phyloP scores from a whole-genome alignment of 495 filamentous ascomycete species.

The Cairneyella variabilis region DNA sequence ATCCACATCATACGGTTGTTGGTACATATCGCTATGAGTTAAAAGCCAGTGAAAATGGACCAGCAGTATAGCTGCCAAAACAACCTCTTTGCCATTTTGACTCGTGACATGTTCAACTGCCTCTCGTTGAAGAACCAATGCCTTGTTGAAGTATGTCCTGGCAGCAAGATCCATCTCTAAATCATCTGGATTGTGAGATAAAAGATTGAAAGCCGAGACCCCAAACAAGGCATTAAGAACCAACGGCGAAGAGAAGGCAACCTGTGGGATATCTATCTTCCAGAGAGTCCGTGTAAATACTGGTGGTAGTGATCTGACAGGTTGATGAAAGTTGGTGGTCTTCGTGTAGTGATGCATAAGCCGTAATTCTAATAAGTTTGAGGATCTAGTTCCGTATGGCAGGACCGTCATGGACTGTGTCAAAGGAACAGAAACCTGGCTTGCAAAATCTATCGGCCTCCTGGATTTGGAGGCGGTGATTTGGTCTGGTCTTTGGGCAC shows the following conservation, averaged over 20 bases:
- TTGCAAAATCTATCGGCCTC: too few relatives aligned
- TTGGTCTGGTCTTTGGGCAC: constrained; percentile 30
- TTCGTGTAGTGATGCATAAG: constrained; percentile 11
- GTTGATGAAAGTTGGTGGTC: too few relatives aligned
- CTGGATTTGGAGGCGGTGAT: too few relatives aligned
- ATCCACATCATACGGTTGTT: neutral
- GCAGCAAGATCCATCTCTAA: neutral
- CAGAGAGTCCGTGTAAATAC: too few relatives aligned
- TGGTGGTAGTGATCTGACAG: too few relatives aligned
- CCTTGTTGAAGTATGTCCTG: constrained; percentile 4
- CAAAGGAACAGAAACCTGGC: neutral
- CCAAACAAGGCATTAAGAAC: constrained; percentile 11
- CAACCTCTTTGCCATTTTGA: neutral
- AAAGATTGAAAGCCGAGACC: constrained; percentile 8
- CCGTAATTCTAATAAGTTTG: constrained; percentile 4
- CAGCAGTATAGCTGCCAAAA: constrained; percentile 8
- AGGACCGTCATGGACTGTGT: constrained; percentile 29
- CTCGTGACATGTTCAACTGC: neutral
- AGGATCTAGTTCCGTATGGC: constrained; percentile 14
- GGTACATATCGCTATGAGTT: neutral
- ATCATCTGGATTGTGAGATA: neutral
- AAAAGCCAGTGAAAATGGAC: constrained; percentile 12
- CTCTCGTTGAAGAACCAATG: neutral
- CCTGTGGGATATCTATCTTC: constrained; percentile 10
- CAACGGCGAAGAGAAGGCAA: constrained; percentile 8